Base-by-base conservation (phyloP, 225 moss, liverwort and hornwort species). In the Antitrichia curtipendula region DNA sequence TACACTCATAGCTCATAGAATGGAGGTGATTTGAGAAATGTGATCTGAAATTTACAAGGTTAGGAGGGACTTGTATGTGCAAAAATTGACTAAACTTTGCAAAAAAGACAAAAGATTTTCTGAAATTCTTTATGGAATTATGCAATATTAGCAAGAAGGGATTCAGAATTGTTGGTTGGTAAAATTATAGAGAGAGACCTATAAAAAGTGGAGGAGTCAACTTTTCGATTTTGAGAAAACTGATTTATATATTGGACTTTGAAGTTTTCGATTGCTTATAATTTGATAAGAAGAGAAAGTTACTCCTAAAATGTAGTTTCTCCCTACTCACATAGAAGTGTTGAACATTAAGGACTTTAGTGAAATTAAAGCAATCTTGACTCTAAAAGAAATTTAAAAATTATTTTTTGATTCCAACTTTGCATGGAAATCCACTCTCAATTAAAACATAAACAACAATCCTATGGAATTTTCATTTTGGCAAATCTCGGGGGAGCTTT, bases 351-450 rank as follows among this genome's bases (percentile, higher is more conserved):
- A 12, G 1, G 2, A 7, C 0, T 2, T 12, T 1, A 1, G 4
- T 0, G 3, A 18, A 75, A 75, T 34, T 1, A 34, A 50, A 50
- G 3, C 22, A 34, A 50, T 34, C 13, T 0, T 1, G 0, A 36
- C 53, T 53, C 50, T 75, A 0, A 5, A 0, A 2, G 20, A 36
- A 8, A 52, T 52, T 13, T 4, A 7, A 32, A 21, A 53, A 52
- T 12, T 23, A 0, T 5, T 22, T 23, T 47, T 75, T 1, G 0
- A 36, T 74, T 53, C 0, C 0, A 0, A 53, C 1, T 13, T 0
- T 22, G 0, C 0, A 9, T 34, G 0, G 22, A 50, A 34, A 3
- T 75, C 13, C 3, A 8, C 22, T 5, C 1, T 8, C 8, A 22
- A 21, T 3, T 31, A 20, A 49, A 31, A 8, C 7, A 34, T 50